Evolutionary conservation across 345 rosid species (phyloP).

Genomic region (Turritis glabra): DNA sequence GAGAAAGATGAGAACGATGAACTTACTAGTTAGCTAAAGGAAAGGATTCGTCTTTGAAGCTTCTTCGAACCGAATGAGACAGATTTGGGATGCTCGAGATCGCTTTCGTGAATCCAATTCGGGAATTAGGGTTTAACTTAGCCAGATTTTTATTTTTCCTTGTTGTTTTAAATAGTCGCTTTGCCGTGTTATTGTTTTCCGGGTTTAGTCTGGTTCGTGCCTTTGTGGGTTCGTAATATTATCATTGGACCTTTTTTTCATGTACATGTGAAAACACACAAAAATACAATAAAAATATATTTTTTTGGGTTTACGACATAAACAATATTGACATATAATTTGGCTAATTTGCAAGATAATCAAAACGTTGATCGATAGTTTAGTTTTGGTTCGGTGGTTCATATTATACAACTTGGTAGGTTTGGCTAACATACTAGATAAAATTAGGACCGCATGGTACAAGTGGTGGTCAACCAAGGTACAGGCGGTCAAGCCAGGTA

Average conservation of each 20-base stretch:
- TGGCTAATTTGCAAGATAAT: no score
- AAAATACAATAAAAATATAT: no score
- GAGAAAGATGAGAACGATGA: neutral
- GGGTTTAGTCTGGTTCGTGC: no score
- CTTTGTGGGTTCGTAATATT: no score
- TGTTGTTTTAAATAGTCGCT: neutral
- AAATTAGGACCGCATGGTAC: no score
- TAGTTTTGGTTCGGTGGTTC: neutral
- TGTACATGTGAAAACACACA: no score
- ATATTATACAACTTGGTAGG: neutral
- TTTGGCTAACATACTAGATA: neutral
- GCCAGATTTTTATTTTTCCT: neutral
- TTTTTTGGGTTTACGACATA: no score
- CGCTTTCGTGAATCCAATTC: conserved; percentile 18
- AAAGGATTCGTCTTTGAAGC: neutral
- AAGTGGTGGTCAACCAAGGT: no score
- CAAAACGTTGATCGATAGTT: neutral
- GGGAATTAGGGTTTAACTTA: conserved; percentile 35
- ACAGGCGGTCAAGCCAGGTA: neutral
- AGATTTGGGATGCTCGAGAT: conserved; percentile 18
- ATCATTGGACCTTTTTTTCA: no score
- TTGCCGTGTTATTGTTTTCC: no score
- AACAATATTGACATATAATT: no score
- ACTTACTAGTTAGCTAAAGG: neutral
- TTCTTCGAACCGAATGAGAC: neutral